Evolutionary conservation across 805 yeast species (phyloP), one percentile per base, ranked within the genome.

Genomic region (Ogataea minuta): DNA sequence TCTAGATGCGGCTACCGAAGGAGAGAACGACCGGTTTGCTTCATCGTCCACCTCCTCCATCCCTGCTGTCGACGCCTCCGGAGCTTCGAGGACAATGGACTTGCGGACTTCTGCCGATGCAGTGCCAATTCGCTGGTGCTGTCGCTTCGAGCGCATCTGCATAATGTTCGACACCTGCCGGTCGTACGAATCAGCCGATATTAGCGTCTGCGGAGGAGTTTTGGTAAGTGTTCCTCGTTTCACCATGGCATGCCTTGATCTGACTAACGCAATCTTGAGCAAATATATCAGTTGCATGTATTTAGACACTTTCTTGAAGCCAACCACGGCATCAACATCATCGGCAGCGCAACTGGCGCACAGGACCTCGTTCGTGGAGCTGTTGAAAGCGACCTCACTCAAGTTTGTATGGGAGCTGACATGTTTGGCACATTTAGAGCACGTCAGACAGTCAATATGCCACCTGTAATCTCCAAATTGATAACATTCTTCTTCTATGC

Each of bases 401-500:
- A 70, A 46, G n/a, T 73, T 68, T 29, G 67, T 67, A 20, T 57
- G 58, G 0, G 57, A 46, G 4, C 59, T 56, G 5, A 79, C 63
- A 0, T 45, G 39, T 28, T 71, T 70, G 10, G 60, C 54, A 58
- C 97, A 90, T 7, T 57, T 56, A 0, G 75, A 61, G 54, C 98
- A 91, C 8, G 59, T 53, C 29, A 91, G 72, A 62, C 99, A 93
- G 20, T 72, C 66, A 10, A 70, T 43, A 59, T 93, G 99, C 97
- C 96, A 91, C 51, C 96, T 74, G 34, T 68, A 65, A 24, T 78
- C 79, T 14, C 68, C 68, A 49, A 70, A 75, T 31, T 71, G 72
- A 11, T 80, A 66, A 63, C 98, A 91, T n/a, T 74, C 73, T 50
- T 82, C 93, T 60, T 93, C 97, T 27, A 91, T 85, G 49, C 89